Percentiles rank a stretch among this genome's conserved stretches.
phyloP scores from a whole-genome alignment of 139 green algal species.

The Prasinococcaceae sp. region DNA sequence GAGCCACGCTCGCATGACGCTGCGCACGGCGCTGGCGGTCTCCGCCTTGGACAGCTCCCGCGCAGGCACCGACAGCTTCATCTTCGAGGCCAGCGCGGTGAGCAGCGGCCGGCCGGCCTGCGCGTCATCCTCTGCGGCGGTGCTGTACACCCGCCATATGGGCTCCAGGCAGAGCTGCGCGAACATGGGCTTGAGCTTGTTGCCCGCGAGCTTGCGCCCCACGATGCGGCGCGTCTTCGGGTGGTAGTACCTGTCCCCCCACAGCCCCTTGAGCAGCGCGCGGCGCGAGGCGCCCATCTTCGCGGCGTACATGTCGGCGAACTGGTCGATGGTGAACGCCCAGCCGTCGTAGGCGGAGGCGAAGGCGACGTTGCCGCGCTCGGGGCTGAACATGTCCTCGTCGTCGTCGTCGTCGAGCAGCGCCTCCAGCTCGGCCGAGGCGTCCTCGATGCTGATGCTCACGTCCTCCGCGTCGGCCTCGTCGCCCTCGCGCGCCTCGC shows the following conservation, averaged over 20 bases:
- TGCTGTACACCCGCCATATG: constrained; percentile 46
- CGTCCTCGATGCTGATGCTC: not conserved
- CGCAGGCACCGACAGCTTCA: constrained; percentile 33
- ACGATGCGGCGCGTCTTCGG: constrained; percentile 78
- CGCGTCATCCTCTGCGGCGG: constrained; percentile 3
- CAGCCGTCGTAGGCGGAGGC: constrained; percentile 82
- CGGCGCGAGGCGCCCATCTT: constrained; percentile 51
- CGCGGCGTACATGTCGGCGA: constrained; percentile 76
- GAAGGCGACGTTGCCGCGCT: constrained; percentile 88
- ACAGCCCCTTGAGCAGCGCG: constrained; percentile 48
- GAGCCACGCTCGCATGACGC: constrained; percentile 74
- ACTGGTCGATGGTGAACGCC: constrained; percentile 60
- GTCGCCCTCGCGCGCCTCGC: constrained; percentile 37
- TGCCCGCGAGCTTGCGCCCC: constrained; percentile 36
- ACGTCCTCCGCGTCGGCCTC: too few relatives aligned
- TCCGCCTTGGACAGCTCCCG: constrained; percentile 41
- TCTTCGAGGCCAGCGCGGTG: constrained; percentile 44
- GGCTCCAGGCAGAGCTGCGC: constrained; percentile 74
- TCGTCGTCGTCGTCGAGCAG: constrained; percentile 45
- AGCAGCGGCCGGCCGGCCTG: too few relatives aligned
- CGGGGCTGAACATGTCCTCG: constrained; percentile 41
- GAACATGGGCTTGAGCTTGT: constrained; percentile 76
- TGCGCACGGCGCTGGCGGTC: constrained; percentile 34
- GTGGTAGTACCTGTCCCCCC: constrained; percentile 72
- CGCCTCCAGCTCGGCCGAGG: constrained; percentile 20